Evolutionary conservation across 2,329 filamentous ascomycete genomes (phyloP).

Genomic region (Fusarium sp.): DNA sequence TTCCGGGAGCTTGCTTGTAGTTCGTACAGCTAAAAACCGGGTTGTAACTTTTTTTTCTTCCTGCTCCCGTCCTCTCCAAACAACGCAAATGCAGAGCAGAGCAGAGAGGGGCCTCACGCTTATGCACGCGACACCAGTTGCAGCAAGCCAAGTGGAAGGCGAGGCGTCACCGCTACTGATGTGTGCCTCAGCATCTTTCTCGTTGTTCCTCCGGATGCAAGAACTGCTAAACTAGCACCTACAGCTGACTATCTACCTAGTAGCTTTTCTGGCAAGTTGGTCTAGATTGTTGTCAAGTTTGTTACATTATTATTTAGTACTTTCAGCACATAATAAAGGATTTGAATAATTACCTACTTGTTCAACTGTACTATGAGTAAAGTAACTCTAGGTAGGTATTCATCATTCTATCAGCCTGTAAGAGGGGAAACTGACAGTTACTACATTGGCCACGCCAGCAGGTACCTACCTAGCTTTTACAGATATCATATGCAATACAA

Average conservation of each 20-base stretch:
- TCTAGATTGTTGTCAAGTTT: neutral
- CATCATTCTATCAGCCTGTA: neutral
- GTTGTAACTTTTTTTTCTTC: constrained; percentile 10
- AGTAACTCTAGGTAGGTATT: neutral
- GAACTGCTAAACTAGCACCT: neutral
- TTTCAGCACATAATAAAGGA: neutral
- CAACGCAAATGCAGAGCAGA: constrained; percentile 1
- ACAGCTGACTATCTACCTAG: neutral
- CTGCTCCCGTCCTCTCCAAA: neutral
- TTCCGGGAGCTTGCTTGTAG: constrained; percentile 13
- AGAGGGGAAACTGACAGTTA: neutral
- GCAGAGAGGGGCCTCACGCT: constrained; percentile 31
- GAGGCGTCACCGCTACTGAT: constrained; percentile 38
- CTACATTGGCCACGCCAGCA: neutral
- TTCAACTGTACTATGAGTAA: neutral
- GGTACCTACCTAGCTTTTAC: neutral
- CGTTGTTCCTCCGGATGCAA: neutral
- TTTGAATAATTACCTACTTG: neutral
- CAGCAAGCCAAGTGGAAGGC: constrained; percentile 33
- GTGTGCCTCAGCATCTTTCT: constrained; percentile 8
- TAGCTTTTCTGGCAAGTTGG: neutral
- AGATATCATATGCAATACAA: neutral
- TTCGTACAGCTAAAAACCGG: constrained; percentile 21
- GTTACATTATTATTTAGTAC: neutral
- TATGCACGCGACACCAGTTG: constrained; percentile 45